A percentile compares a stretch with the other conserved stretches of the same genome.
Conservation (phyloP, 2,329 filamentous ascomycete species). For the Leptographium radiaticola region DNA sequence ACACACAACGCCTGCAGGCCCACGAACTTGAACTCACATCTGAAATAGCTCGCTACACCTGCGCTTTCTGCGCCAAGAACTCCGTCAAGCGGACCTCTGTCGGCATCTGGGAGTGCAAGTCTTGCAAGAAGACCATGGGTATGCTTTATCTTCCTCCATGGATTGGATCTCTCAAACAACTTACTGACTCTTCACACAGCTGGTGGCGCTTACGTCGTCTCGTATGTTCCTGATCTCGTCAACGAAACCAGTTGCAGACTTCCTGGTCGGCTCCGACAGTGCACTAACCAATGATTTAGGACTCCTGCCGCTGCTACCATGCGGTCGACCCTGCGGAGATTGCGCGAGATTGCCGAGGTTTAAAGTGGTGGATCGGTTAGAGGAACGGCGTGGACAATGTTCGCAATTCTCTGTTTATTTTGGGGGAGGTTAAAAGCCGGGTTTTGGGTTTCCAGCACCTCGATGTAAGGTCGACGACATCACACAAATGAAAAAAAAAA, state of each 20-base stretch:
- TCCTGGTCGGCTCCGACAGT: not conserved
- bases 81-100: constrained; percentile 61
- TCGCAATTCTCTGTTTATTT: not conserved
- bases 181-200: constrained; percentile 18
- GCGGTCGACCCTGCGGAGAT: constrained; percentile 90
- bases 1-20: not conserved
- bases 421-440: not conserved
- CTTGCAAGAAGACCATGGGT: constrained; percentile 82
- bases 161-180: not conserved
- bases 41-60: constrained; percentile 64
- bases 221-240: constrained; percentile 51
- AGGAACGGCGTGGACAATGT: not conserved
- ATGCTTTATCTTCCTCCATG: not conserved
- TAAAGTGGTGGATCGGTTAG: constrained; percentile 28
- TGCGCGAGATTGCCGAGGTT: constrained; percentile 95
- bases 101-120: constrained; percentile 78
- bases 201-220: constrained; percentile 87
- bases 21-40: not conserved
- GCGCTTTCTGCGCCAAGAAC: constrained; percentile 98
- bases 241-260: not conserved
- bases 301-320: constrained; percentile 89
- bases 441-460: constrained; percentile 1
- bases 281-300: constrained; percentile 28
- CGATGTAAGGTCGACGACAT: constrained; percentile 1
- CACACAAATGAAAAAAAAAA: not conserved